Evolutionary conservation across 2,329 filamentous ascomycete species (phyloP).

Genomic region (Lomentospora prolificans): DNA sequence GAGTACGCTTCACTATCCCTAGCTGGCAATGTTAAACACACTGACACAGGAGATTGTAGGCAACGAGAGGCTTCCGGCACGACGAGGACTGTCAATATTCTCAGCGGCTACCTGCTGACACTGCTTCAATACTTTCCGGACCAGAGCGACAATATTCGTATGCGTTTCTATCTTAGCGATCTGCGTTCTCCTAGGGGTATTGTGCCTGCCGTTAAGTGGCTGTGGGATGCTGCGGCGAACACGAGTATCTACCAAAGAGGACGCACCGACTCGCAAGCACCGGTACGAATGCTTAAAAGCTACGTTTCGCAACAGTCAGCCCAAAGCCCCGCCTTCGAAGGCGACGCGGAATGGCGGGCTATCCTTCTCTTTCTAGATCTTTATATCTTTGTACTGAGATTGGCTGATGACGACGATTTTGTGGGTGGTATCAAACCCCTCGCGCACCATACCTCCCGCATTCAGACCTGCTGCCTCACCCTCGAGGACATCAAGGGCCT

Average conservation of each 20-base stretch:
- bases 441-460: slow-evolving; percentile 32
- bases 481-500: slow-evolving; percentile 63
- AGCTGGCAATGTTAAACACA: background rate
- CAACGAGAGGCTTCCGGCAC: slow-evolving; percentile 52
- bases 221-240: slow-evolving; percentile 58
- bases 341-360: slow-evolving; percentile 68
- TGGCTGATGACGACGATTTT: slow-evolving; percentile 96
- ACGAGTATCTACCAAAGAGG: slow-evolving; percentile 22
- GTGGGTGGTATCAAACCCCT: slow-evolving; percentile 47
- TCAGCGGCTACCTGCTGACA: slow-evolving; percentile 60
- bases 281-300: slow-evolving; percentile 13
- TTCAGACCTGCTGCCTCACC: slow-evolving; percentile 57
- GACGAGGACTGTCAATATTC: background rate
- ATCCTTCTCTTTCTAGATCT: slow-evolving; percentile 87
- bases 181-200: slow-evolving; percentile 33
- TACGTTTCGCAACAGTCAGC: slow-evolving; percentile 14
- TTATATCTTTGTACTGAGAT: slow-evolving; percentile 82
- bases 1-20: slow-evolving; percentile 22
- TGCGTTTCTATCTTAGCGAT: slow-evolving; percentile 81
- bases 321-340: slow-evolving; percentile 8
- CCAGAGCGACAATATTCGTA: slow-evolving; percentile 78
- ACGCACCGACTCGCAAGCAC: slow-evolving; percentile 9
- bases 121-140: slow-evolving; percentile 76
- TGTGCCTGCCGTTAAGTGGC: slow-evolving; percentile 66
- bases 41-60: background rate